Evolutionary conservation across 2,329 filamentous ascomycete genomes (phyloP), one percentile per base, ranked within the genome.

Genomic region (Mariannaea elegans): DNA sequence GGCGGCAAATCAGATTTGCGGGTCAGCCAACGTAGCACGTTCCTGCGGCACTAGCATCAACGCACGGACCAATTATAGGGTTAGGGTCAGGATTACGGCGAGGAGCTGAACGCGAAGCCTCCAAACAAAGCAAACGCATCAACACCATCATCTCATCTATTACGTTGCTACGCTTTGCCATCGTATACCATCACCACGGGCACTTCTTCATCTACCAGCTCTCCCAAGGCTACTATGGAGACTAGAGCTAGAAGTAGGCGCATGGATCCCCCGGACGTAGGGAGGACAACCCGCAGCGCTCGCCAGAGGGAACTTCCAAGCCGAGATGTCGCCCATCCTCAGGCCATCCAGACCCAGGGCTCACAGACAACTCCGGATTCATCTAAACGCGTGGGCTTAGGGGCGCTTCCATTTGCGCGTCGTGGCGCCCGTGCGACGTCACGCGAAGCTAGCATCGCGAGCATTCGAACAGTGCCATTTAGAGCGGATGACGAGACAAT

Each of bases 401-500:
- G 56, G 14, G 27, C 27, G 21, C 54, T 65, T 29, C 64, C 64
- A 1, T 46, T 58, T 12, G 41, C 71, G 36, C 64, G 68, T 13
- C 70, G 71, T 21, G 70, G 67, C n/a, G 64, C 70, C 45, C 70
- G 54, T n/a, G 19, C 41, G 16, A 27, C 63, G 23, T 27, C 21
- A 24, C 31, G 56, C 24, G 56, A 56, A 13, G 61, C 39, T 14
- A 68, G 64, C 49, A 62, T 69, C 9, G 63, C 62, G 9, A 70
- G 65, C 48, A 50, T 62, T n/a, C 10, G 24, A 7, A 64, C 63
- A 5, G 46, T 58, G 19, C 65, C 67, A 18, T 47, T 47, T 13
- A 63, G 53, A 38, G 59, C 56, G 42, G 71, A 65, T 21, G 72
- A 71, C 47, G 67, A 64, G 18, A 66, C 65, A 14, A 64, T 68